Evolutionary conservation across 805 yeast species (phyloP), one percentile per base, ranked within the genome.

Genomic region (Nakazawaea wyomingensis): DNA sequence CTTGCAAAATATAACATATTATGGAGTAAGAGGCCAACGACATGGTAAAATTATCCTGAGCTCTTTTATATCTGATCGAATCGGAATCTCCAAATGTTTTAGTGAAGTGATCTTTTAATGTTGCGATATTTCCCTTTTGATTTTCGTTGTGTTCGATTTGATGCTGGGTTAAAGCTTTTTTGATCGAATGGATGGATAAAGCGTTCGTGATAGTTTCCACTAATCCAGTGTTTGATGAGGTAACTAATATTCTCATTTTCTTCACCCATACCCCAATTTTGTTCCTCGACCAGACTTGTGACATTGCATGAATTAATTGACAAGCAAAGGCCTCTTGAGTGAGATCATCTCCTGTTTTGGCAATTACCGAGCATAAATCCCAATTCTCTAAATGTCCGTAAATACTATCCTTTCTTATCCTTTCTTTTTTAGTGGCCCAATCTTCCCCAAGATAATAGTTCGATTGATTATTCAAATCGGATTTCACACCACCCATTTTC

Each of bases 301-400:
- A 80, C 65, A 91, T 86, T 19, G 95, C 83, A 48, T 85, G 83
- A 40, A 93, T 91, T 34, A 93, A 61, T 60, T 93, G 99, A 49
- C 96, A 89, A 0, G 99, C 99, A 69, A 93, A 89, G 0, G 99
- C 96, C 61, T 93, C 99, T 59, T 93, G 99, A 19, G 96, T 85
- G 40, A 93, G 62, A 64, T 93, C 99, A 55, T 85, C 91, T 28
- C 99, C 99, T 24, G 96, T 91, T 57, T 93, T 93, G 10, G 95
- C 96, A 57, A 93, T 93, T 2, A 91, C 96, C 1, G 97, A 90
- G 51, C 91, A 88, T 31, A 93, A 61, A 49, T 93, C 97, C 99
- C 99, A 93, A 58, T 88, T 85, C 20, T 83, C 85, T 26, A 85
- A 61, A 56, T 89, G 93, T 0, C 99, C 99, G 56, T 70, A 89